phyloP scores from a whole-genome alignment of 2,329 filamentous ascomycete genomes.

The Xylariaceae sp. region DNA sequence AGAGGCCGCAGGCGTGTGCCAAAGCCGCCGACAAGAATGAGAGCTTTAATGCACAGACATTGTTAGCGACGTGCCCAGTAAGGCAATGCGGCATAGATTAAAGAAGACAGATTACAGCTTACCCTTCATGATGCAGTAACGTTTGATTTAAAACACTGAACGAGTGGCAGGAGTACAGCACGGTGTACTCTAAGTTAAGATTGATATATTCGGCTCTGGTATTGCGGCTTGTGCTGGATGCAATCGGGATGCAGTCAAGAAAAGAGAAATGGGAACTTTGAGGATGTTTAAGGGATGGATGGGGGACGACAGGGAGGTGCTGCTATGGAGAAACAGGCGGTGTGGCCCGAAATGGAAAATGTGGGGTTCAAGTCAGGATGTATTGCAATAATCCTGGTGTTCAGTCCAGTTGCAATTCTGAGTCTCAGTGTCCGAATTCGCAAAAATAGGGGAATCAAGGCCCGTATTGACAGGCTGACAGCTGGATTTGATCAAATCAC shows the following conservation, averaged over 20 bases:
- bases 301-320: background rate
- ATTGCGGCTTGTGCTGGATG: background rate
- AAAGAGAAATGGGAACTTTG: background rate
- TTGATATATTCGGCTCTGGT: background rate
- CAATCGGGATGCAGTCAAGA: background rate
- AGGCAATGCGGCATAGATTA: background rate
- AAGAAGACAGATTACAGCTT: conserved; percentile 21
- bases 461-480: too few relatives aligned
- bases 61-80: conserved; percentile 11
- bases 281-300: conserved; percentile 1
- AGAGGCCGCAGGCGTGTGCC: conserved; percentile 95
- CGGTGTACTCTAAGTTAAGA: conserved; percentile 1
- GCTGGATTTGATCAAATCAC: too few relatives aligned
- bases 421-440: too few relatives aligned
- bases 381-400: too few relatives aligned
- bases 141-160: conserved; percentile 2
- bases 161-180: conserved; percentile 4
- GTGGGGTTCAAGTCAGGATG: background rate
- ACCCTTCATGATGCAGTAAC: conserved; percentile 38
- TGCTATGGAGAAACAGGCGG: background rate
- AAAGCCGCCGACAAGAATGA: conserved; percentile 98
- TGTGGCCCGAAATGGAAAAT: background rate
- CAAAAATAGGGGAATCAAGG: too few relatives aligned
- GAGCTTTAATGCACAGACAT: conserved; percentile 50
- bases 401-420: too few relatives aligned